Conservation (phyloP, 2,329 filamentous ascomycete species). For the Chrysoporthe puriensis region DNA sequence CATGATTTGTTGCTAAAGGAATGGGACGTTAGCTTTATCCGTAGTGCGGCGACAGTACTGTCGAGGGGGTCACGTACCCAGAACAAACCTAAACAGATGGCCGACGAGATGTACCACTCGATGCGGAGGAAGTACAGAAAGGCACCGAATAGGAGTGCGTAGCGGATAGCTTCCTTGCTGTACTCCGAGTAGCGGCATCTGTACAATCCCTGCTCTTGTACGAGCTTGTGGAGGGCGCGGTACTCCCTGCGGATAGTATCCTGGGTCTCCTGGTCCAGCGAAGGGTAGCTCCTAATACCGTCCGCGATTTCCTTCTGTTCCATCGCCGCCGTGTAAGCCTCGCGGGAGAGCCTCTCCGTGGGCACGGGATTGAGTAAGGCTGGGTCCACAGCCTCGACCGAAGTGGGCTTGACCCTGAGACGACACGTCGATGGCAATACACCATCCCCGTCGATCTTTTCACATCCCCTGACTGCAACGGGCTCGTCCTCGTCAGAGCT, state of each 20-base stretch:
- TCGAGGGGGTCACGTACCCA: constrained; percentile 49
- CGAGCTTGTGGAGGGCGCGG: constrained; percentile 55
- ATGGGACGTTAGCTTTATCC: constrained; percentile 30
- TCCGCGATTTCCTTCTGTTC: constrained; percentile 29
- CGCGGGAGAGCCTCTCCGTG: constrained; percentile 24
- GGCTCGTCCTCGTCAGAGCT: constrained; percentile 25
- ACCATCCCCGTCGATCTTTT: not conserved
- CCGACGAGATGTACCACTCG: constrained; percentile 61
- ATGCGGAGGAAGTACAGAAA: constrained; percentile 51
- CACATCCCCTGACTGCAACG: not conserved
- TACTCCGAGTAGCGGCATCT: constrained; percentile 62
- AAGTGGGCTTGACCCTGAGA: not conserved
- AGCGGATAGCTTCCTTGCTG: constrained; percentile 60
- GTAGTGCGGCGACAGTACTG: not conserved
- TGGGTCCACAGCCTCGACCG: not conserved
- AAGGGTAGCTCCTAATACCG: constrained; percentile 49
- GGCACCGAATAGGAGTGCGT: constrained; percentile 51
- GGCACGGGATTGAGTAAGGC: not conserved
- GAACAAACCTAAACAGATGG: constrained; percentile 62
- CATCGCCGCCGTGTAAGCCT: constrained; percentile 28
- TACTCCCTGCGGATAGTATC: constrained; percentile 59
- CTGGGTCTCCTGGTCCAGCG: constrained; percentile 58
- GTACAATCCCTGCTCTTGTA: constrained; percentile 61
- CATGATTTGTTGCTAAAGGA: constrained; percentile 65
- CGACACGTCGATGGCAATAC: constrained; percentile 5